Conservation (phyloP, 2,329 filamentous ascomycete species). For the Pseudocercospora ulei region DNA sequence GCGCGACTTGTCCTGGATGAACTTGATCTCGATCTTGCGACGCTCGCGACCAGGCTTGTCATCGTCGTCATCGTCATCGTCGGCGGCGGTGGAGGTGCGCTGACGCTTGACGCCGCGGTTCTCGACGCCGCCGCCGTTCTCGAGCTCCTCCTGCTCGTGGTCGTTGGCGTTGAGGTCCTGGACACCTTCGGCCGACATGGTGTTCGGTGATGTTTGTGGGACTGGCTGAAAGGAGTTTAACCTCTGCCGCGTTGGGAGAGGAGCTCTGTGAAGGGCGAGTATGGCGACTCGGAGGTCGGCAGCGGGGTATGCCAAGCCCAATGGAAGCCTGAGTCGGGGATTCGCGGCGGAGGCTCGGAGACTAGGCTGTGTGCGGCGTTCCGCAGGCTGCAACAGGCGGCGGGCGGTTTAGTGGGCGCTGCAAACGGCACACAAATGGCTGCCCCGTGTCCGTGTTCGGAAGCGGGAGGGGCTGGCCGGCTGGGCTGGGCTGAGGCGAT, state of each 20-base stretch:
- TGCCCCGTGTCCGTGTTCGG: background rate
- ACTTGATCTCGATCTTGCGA: conserved; percentile 99
- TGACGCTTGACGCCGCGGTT: conserved; percentile 80
- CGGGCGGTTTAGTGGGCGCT: conserved; percentile 3
- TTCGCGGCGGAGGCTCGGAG: background rate
- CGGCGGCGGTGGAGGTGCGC: conserved; percentile 59
- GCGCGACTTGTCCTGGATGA: conserved; percentile 99
- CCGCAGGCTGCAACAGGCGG: conserved; percentile 1
- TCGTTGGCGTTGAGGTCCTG: conserved; percentile 23
- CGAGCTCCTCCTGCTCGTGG: conserved; percentile 45
- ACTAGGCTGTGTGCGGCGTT: background rate
- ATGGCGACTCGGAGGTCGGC: conserved; percentile 7
- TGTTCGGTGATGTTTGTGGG: conserved; percentile 4
- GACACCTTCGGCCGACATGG: conserved; percentile 22
- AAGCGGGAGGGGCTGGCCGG: background rate
- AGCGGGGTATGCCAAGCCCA: conserved; percentile 7
- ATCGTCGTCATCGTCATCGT: conserved; percentile 93
- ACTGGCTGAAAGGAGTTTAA: conserved; percentile 2
- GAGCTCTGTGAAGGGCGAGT: conserved; percentile 6
- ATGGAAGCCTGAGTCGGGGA: conserved; percentile 6
- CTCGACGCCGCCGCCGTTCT: conserved; percentile 58
- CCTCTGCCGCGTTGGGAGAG: conserved; percentile 5
- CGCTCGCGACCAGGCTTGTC: conserved; percentile 96
- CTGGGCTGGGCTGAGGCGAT: background rate
- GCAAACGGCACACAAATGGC: conserved; percentile 7